Evolutionary conservation across 352 stramenopile genomes (phyloP).

Genomic region (Phytopythium cucurbitacearum): DNA sequence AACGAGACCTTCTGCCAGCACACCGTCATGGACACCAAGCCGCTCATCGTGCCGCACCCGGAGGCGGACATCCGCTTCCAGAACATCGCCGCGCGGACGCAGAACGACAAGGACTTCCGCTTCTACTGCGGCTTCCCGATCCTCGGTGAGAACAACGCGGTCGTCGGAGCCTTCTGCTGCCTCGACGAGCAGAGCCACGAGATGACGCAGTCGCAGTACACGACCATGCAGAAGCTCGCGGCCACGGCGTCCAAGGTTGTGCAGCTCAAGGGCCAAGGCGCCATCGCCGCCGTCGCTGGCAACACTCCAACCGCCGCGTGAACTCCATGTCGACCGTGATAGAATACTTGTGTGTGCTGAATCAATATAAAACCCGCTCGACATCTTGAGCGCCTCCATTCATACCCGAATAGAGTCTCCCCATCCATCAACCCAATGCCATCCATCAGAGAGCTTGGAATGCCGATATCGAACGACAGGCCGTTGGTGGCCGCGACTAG

Average conservation of each 20-base stretch:
- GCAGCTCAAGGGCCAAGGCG: slow-evolving; percentile 15
- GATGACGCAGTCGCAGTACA: slow-evolving; percentile 43
- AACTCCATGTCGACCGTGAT: background rate
- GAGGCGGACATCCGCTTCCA: slow-evolving; percentile 53
- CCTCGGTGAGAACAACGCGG: slow-evolving; percentile 16
- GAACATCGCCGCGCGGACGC: slow-evolving; percentile 13
- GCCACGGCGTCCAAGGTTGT: slow-evolving; percentile 43
- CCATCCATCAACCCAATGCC: background rate
- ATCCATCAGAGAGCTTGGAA: too few relatives aligned
- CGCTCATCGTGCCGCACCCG: slow-evolving; percentile 43
- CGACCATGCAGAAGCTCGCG: slow-evolving; percentile 27
- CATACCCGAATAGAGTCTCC: background rate
- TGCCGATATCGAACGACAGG: too few relatives aligned
- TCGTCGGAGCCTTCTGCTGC: slow-evolving; percentile 50
- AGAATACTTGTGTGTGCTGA: background rate
- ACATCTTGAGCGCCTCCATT: too few relatives aligned
- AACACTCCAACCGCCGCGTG: background rate
- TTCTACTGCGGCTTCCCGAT: slow-evolving; percentile 56
- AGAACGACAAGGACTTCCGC: slow-evolving; percentile 28
- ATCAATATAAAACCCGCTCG: too few relatives aligned
- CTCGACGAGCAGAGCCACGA: slow-evolving; percentile 30
- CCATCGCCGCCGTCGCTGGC: too few relatives aligned
- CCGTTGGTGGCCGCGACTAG: too few relatives aligned
- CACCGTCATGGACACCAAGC: slow-evolving; percentile 38
- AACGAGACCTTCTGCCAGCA: slow-evolving; percentile 45